A percentile compares a stretch with the other conserved stretches of the same genome.
Conservation (phyloP, 2,329 filamentous ascomycete genomes). For the Grosmannia serpens region DNA sequence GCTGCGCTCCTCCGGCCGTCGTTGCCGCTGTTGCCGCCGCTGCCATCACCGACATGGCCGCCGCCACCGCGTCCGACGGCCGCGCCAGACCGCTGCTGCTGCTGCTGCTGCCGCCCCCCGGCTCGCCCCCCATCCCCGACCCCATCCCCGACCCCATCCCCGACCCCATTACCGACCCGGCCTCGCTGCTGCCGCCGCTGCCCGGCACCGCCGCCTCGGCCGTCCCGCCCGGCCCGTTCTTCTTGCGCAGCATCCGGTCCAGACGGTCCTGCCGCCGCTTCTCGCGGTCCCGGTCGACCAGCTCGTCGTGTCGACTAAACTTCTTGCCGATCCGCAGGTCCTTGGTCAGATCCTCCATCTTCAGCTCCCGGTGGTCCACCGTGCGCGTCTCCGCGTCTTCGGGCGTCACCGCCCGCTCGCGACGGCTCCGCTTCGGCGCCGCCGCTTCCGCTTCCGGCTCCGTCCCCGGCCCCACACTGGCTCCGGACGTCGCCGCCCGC, state of each 20-base stretch:
- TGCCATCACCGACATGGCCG: conserved; percentile 7
- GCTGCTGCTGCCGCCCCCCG: conserved; percentile 1
- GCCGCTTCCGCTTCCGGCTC: not conserved
- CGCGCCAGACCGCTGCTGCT: not conserved
- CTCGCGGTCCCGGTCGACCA: conserved; percentile 53
- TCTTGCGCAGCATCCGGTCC: conserved; percentile 26
- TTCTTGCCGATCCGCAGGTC: conserved; percentile 62
- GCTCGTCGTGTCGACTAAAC: conserved; percentile 62
- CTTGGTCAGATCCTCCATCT: conserved; percentile 61
- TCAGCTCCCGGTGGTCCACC: conserved; percentile 55
- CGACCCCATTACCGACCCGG: not conserved
- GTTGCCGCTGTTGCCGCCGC: not conserved
- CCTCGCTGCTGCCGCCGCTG: conserved; percentile 6
- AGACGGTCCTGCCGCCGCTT: conserved; percentile 19
- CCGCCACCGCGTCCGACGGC: conserved; percentile 1
- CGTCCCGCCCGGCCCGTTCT: conserved; percentile 13
- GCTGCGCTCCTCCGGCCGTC: not conserved
- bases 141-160: conserved; percentile 3
- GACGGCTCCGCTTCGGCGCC: not conserved
- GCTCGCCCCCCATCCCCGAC: conserved; percentile 9
- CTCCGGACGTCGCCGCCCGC: too few relatives aligned
- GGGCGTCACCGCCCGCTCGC: conserved; percentile 41
- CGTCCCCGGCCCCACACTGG: not conserved
- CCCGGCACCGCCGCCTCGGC: conserved; percentile 6
- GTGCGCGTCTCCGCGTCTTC: conserved; percentile 50